A percentile compares a stretch with the other conserved stretches of the same genome.
These are phyloP conservation scores for Cardamine chenopodiifolia DNA, from an alignment of 345 rosid species.

Conservation along the genomic window DNA sequence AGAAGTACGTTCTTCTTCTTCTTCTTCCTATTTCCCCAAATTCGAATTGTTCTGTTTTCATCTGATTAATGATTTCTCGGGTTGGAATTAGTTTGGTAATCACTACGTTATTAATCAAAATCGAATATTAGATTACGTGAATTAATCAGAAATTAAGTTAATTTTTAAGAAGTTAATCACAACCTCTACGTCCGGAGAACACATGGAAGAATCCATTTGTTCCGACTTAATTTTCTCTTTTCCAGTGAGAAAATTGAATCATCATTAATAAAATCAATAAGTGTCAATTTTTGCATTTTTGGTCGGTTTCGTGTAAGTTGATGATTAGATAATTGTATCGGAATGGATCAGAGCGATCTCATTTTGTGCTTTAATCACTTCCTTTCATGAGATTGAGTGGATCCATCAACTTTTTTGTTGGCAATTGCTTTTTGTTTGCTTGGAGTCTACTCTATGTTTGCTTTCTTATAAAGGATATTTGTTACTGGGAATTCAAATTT, in stretches of 20 bases:
- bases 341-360: constrained; percentile 22
- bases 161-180: not conserved
- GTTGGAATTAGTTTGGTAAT: not conserved
- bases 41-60: constrained; percentile 18
- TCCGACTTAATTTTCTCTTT: not conserved
- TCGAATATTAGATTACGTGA: constrained; percentile 5
- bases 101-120: not conserved
- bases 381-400: constrained; percentile 29
- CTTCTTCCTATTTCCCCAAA: not conserved
- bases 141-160: not conserved
- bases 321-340: constrained; percentile 22
- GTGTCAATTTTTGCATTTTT: constrained; percentile 7
- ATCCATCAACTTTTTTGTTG: constrained; percentile 32
- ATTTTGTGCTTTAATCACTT: constrained; percentile 5
- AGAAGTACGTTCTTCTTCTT: constrained; percentile 55
- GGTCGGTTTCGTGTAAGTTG: constrained; percentile 24
- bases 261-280: not conserved
- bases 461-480: constrained; percentile 27
- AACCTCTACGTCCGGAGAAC: not conserved
- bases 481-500: constrained; percentile 20
- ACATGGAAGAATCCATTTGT: not conserved
- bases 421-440: constrained; percentile 32
- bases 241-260: constrained; percentile 9
- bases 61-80: constrained; percentile 17
- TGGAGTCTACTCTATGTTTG: constrained; percentile 24